A percentile compares a stretch with the other conserved stretches of the same genome.
Evolutionary conservation across 2,329 filamentous ascomycete genomes (phyloP).

Genomic region (Chalaropsis thielavioides): DNA sequence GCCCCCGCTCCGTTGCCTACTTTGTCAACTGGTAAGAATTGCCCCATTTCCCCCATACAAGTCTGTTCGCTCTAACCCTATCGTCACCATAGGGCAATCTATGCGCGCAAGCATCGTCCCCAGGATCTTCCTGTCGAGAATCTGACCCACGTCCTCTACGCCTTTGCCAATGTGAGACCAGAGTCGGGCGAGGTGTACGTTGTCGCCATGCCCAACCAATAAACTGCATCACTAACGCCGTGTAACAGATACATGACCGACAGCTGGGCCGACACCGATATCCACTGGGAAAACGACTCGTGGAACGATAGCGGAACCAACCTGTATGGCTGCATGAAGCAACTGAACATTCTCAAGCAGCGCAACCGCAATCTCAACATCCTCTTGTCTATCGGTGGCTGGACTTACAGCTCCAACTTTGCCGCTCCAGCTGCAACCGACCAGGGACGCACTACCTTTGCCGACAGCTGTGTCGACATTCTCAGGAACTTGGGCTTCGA

Average conservation of each 20-base stretch:
- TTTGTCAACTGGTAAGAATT: conserved; percentile 50
- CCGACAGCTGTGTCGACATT: conserved; percentile 55
- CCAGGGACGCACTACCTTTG: conserved; percentile 56
- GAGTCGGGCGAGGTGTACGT: conserved; percentile 64
- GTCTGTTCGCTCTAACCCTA: conserved; percentile 17
- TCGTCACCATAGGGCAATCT: conserved; percentile 49
- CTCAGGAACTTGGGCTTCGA: conserved; percentile 71
- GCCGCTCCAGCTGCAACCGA: conserved; percentile 56
- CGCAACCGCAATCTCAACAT: conserved; percentile 72
- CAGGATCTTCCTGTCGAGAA: conserved; percentile 68
- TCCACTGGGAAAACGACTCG: conserved; percentile 53
- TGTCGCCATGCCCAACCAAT: not conserved
- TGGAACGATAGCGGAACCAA: conserved; percentile 64
- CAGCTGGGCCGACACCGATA: conserved; percentile 54
- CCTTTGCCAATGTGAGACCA: conserved; percentile 73
- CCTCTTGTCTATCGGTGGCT: conserved; percentile 76
- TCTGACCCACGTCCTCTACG: conserved; percentile 77
- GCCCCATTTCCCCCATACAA: too few species aligned
- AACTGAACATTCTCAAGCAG: conserved; percentile 71
- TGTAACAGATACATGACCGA: conserved; percentile 38
- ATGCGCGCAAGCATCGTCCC: conserved; percentile 70
- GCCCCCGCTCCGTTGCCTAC: conserved; percentile 55
- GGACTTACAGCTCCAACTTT: conserved; percentile 84
- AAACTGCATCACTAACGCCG: conserved; percentile 4
- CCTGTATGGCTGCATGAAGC: conserved; percentile 78